Evolutionary conservation across 1,284 basidiomycete genomes (phyloP), one percentile per base, ranked within the genome.

Genomic region (Rhodotorula sp.): DNA sequence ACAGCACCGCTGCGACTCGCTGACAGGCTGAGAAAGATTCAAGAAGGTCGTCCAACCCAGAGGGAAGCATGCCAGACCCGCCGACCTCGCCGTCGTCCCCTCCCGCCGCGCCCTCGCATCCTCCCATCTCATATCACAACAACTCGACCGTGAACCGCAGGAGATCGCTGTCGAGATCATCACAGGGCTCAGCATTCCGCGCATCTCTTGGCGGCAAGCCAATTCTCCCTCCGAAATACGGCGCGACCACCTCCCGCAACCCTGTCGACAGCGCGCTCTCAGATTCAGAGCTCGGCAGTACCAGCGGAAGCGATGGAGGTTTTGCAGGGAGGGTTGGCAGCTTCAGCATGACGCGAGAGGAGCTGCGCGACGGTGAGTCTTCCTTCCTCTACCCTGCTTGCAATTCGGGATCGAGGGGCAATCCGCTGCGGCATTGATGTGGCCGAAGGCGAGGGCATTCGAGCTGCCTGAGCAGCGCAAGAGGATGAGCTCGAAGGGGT

Each of bases 341-440:
- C 56, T 75, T 69, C 64, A 68, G 66, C 31, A 62, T 63, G 2
- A 72, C 73, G 22, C 30, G 71, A 28, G 73, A 75, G 37, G 73
- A 75, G 46, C 62, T 75, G 4, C 44, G 73, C 16, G 73, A 75
- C 47, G 71, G 73, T 72, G 26, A 67, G 70, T 68, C n/a, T 31
- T 11, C 24, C 31, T 15, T 16, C 6, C 11, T 28, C 26, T 20
- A 11, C 28, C 26, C 11, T 47, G 26, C 37, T 22, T 20, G 13
- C 57, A 20, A 18, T 40, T 16, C 34, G 34, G 9, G 11, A 10
- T 15, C 31, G 15, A 4, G 1, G 40, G 5, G 13, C n/a, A 40
- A 22, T 13, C 22, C 34, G 16, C n/a, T 4, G 15, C 34, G 22
- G 22, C 22, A 31, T 34, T 5, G 34, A 34, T 34, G 34, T 34